Evolutionary conservation across 176 grass and related monocot species (phyloP), one percentile per base, ranked within the genome.

Genomic region (Rhipidocladum racemiflorum): DNA sequence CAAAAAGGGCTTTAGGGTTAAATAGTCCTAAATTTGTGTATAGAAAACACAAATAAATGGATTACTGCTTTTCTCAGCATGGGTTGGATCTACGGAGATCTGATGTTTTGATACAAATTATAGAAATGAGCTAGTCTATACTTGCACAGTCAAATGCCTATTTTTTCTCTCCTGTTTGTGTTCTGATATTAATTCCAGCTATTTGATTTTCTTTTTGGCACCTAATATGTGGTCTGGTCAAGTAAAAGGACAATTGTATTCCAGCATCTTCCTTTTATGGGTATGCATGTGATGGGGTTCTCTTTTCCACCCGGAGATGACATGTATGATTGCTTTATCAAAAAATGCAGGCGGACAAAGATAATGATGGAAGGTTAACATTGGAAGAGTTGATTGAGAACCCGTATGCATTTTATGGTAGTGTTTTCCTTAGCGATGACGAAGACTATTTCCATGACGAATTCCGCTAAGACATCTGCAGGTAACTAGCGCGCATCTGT

Each of bases 371-470:
- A 36, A 92, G 62, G 53, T 44, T 94, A 77, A 91, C 76, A 34
- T 83, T 97, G 79, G 87, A 89, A 32, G 95, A 94, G 77, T 94
- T 97, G 90, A 84, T 83, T 10, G 84, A 92, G 11, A 89, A 84
- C 68, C 91, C 90, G 9, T 90, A 92, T 71, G 77, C 84, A 43
- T 97, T 97, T 77, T 94, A 97, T 81, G 91, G 90, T 35, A 90
- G 92, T 43, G 79, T 92, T 68, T 89, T 87, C 79, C 80, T 85
- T 50, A 93, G 89, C 7, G 92, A 94, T 0, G 79, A 92, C 0
- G 91, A 97, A 63, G 87, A 88, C 53, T 78, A 90, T 67, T 90
- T 89, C 67, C 92, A 92, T 35, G 95, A 97, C 24, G 95, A 97
- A 56, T 94, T 97, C 74, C 92, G 95, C 50, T 94, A 72, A 94